Evolutionary conservation across 805 yeast species (phyloP).

Genomic region (Yarrowia deformans): DNA sequence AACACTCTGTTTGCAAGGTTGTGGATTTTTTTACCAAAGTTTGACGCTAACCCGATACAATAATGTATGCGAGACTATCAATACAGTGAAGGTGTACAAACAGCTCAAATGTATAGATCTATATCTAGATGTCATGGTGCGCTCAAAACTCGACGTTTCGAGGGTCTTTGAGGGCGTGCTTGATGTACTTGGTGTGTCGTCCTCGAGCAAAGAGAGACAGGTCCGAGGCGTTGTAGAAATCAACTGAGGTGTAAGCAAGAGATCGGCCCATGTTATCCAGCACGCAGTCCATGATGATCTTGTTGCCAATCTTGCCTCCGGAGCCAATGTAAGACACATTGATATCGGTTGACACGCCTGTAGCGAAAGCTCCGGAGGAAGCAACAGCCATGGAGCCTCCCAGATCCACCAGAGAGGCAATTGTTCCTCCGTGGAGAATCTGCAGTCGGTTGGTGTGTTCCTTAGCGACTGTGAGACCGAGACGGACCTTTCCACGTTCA

Average conservation of each 20-base stretch:
- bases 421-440: conserved; percentile 54
- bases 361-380: conserved; percentile 53
- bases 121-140: background rate
- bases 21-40: too few relatives aligned
- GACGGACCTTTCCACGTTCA: conserved; percentile 49
- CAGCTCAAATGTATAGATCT: conserved; percentile 7
- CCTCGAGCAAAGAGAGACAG: conserved; percentile 53
- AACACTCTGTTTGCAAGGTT: too few relatives aligned
- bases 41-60: too few relatives aligned
- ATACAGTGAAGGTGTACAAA: background rate
- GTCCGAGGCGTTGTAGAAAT: conserved; percentile 47
- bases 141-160: conserved; percentile 30
- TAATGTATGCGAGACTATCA: too few relatives aligned
- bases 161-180: conserved; percentile 48
- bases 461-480: conserved; percentile 49
- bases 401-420: conserved; percentile 54
- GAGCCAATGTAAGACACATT: conserved; percentile 52
- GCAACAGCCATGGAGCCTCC: conserved; percentile 57
- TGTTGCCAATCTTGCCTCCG: conserved; percentile 50
- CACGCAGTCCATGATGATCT: conserved; percentile 45
- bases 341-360: conserved; percentile 56
- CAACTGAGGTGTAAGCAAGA: conserved; percentile 54
- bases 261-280: conserved; percentile 53
- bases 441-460: conserved; percentile 53
- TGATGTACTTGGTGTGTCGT: conserved; percentile 54